Evolutionary conservation across 2,329 filamentous ascomycete genomes (phyloP).

Genomic region (Aspergillus sclerotialis): DNA sequence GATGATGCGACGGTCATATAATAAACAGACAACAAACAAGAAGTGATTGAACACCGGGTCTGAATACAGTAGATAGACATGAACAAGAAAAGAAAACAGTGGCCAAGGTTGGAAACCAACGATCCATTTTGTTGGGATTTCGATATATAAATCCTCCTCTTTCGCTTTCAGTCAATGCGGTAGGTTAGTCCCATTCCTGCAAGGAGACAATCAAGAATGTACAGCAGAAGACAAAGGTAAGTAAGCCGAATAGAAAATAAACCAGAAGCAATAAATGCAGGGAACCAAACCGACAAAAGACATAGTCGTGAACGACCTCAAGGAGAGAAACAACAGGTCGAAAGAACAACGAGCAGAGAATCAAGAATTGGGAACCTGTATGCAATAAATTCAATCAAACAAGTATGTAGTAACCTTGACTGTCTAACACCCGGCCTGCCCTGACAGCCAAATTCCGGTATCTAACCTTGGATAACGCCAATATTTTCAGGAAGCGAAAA

Average conservation of each 20-base stretch:
- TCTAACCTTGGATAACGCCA: slow-evolving; percentile 18
- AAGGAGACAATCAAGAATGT: too few species aligned
- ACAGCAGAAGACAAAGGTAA: too few species aligned
- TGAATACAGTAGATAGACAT: slow-evolving; percentile 4
- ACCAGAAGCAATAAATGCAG: too few species aligned
- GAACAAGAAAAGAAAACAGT: slow-evolving; percentile 6
- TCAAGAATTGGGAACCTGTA: slow-evolving; percentile 8
- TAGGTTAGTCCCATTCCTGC: too few species aligned
- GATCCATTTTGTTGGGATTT: neutral
- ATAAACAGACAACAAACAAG: slow-evolving; percentile 14
- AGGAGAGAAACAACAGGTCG: slow-evolving; percentile 5
- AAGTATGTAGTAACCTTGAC: slow-evolving; percentile 11
- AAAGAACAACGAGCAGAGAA: slow-evolving; percentile 6
- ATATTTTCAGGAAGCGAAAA: slow-evolving; percentile 11
- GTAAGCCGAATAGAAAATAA: too few species aligned
- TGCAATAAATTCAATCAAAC: slow-evolving; percentile 16
- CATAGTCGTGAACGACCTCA: too few species aligned
- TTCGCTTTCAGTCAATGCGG: neutral
- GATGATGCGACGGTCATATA: slow-evolving; percentile 10
- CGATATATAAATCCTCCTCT: neutral
- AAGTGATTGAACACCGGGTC: too few species aligned
- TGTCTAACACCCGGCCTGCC: slow-evolving; percentile 9
- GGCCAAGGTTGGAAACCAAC: neutral
- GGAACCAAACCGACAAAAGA: too few species aligned
- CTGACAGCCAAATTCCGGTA: slow-evolving; percentile 12